Evolutionary conservation across 2,329 filamentous ascomycete species (phyloP), one percentile per base, ranked within the genome.

Genomic region (Tolypocladium inflatum): DNA sequence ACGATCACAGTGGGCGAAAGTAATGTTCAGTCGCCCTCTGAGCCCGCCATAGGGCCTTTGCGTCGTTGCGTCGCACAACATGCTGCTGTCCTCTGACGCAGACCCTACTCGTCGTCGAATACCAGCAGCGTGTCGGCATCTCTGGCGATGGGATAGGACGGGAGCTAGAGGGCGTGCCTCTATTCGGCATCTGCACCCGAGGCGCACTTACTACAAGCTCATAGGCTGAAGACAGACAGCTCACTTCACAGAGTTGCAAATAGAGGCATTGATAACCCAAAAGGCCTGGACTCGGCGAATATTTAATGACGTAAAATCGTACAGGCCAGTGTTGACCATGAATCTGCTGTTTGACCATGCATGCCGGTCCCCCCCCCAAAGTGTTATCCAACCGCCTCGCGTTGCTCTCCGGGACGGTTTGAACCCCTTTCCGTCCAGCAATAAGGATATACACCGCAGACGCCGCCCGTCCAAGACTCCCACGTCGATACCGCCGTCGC

Each of bases 281-380:
- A 26, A 57, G 33, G 52, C 42, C 56, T 37, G 11, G 23, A 45
- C 30, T 54, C 30, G 54, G 57, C 30, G 15, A 48, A 21, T 52
- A 53, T 56, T 38, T 53, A 58, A 55, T 53, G 21, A 39, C 53
- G 42, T 55, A 19, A 55, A 58, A 56, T 58, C 54, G 57, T 56
- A 53, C 53, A 43, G 21, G 54, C 45, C 57, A 39, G 39, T 41
- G 30, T 11, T 51, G 38, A 39, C 8, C 33, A 17, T 38, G 37
- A 35, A 39, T 35, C 35, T 50, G 42, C 51, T 21, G 41, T 17
- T 54, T 33, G 51, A 39, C 37, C 37, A 21, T 50, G n/a, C 35
- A 26, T 19, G 33, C 26, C 55, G 11, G n/a, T n/a, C n/a, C 3
- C 26, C n/a, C 23, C 6, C 38, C 35, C 19, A 26, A 33, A 37